A percentile compares a stretch with the other conserved stretches of the same genome.
Conservation (phyloP, 306 rosid genomes). For the Quercus glauca region DNA sequence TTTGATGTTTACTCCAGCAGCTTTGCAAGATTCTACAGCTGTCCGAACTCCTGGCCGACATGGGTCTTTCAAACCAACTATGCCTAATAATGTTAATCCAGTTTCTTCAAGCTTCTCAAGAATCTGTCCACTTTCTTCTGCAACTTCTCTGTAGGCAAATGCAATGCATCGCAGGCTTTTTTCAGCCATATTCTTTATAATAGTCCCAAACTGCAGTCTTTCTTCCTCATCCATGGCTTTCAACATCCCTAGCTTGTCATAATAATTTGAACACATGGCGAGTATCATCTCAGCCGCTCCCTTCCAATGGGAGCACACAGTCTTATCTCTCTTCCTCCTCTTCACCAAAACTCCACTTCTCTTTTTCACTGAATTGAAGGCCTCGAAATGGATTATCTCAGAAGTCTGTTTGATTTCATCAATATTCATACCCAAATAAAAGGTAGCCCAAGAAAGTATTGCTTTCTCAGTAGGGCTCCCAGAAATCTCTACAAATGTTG, state of each 20-base stretch:
- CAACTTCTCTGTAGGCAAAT: conserved; percentile 9
- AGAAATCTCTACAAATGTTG: too few relatives aligned
- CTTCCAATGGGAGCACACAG: conserved; percentile 17
- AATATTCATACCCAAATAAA: too few relatives aligned
- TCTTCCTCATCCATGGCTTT: conserved; percentile 14
- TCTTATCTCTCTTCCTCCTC: not conserved
- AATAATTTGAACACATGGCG: conserved; percentile 18
- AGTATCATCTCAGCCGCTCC: conserved; percentile 32
- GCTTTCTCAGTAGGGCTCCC: too few relatives aligned
- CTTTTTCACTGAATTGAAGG: too few relatives aligned
- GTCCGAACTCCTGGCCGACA: conserved; percentile 18
- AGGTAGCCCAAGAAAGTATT: too few relatives aligned
- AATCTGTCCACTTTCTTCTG: not conserved
- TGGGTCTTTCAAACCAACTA: conserved; percentile 26
- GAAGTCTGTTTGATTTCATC: too few relatives aligned
- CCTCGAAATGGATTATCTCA: too few relatives aligned
- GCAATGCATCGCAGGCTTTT: conserved; percentile 31
- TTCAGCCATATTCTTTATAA: conserved; percentile 24
- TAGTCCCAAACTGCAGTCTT: not conserved
- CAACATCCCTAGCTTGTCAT: conserved; percentile 6
- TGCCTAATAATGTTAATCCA: conserved; percentile 9
- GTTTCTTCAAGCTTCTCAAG: conserved; percentile 17
- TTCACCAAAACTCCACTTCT: not conserved
- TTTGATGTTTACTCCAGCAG: conserved; percentile 24
- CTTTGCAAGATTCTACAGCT: conserved; percentile 26